A percentile compares a stretch with the other conserved stretches of the same genome.
Evolutionary conservation across 1,284 basidiomycete genomes (phyloP).

Genomic region (Mycosarcoma mackinlayi): DNA sequence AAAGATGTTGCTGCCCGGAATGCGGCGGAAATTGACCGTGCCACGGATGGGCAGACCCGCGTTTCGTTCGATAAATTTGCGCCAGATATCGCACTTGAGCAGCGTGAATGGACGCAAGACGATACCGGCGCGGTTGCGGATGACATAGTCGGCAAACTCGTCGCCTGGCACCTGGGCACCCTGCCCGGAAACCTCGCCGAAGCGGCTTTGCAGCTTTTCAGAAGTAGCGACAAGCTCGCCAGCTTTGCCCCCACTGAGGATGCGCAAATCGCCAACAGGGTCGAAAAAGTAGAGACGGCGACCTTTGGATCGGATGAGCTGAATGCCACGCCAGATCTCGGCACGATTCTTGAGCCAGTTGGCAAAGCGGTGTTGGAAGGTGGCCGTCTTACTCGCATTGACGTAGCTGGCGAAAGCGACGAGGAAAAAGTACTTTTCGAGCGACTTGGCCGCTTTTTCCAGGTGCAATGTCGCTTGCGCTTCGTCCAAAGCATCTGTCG

Average conservation of each 20-base stretch:
- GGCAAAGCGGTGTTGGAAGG: constrained; percentile 80
- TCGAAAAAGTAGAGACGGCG: constrained; percentile 66
- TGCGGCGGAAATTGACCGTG: constrained; percentile 91
- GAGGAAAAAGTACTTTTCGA: constrained; percentile 84
- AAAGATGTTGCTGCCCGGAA: constrained; percentile 80
- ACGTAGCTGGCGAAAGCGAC: constrained; percentile 94
- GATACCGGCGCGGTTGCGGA: constrained; percentile 64
- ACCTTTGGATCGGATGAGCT: constrained; percentile 53
- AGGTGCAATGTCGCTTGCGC: constrained; percentile 50
- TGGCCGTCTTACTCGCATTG: constrained; percentile 75
- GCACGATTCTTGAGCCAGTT: constrained; percentile 86
- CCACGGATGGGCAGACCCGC: constrained; percentile 75
- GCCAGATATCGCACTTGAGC: constrained; percentile 67
- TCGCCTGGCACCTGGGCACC: constrained; percentile 61
- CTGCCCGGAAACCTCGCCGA: constrained; percentile 47
- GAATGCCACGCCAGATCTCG: constrained; percentile 82
- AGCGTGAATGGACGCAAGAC: constrained; percentile 64
- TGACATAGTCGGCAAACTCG: constrained; percentile 67
- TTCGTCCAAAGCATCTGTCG: constrained; percentile 55
- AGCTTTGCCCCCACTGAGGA: constrained; percentile 52
- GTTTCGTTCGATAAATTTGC: constrained; percentile 56
- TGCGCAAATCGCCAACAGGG: constrained; percentile 64
- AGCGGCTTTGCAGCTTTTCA: constrained; percentile 43
- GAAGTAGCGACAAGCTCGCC: constrained; percentile 50
- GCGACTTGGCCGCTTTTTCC: constrained; percentile 65